phyloP scores from a whole-genome alignment of 2,329 filamentous ascomycete genomes.

The Verticillium tricorpus region DNA sequence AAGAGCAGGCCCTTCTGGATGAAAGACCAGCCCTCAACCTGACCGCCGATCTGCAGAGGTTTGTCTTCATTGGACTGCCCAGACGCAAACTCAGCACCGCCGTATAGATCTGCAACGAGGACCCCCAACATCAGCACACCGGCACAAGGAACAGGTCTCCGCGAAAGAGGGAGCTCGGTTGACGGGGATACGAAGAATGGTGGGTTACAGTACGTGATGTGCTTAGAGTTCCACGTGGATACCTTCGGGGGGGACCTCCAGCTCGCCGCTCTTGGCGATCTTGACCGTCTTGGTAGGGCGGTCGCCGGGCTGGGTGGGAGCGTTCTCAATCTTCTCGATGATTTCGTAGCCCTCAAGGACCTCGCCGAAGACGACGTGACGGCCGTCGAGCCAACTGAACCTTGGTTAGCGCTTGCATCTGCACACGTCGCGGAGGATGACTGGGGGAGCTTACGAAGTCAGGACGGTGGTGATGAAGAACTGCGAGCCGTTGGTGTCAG shows the following conservation, averaged over 20 bases:
- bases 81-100: conserved; percentile 29
- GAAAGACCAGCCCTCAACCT: conserved; percentile 33
- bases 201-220: conserved; percentile 15
- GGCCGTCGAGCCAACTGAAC: conserved; percentile 72
- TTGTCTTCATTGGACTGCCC: conserved; percentile 28
- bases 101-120: conserved; percentile 26
- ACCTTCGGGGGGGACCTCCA: conserved; percentile 84
- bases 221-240: conserved; percentile 83
- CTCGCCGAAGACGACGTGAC: conserved; percentile 85
- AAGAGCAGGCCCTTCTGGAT: conserved; percentile 48
- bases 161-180: not conserved
- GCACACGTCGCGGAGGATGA: not conserved
- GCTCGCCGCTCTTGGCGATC: conserved; percentile 79
- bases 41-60: conserved; percentile 15
- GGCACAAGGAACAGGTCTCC: conserved; percentile 7
- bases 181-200: conserved; percentile 5
- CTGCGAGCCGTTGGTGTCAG: conserved; percentile 83
- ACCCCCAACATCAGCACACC: conserved; percentile 26
- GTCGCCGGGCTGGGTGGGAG: conserved; percentile 60
- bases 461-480: conserved; percentile 87
- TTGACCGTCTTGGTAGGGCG: conserved; percentile 66
- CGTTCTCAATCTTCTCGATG: conserved; percentile 73
- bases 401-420: conserved; percentile 4
- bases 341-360: conserved; percentile 82
- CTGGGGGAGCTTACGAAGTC: conserved; percentile 55